These are phyloP conservation scores for Cyclostephanos tholiformis DNA, from an alignment of 108 stramenopile genomes.

Conservation along the genomic window DNA sequence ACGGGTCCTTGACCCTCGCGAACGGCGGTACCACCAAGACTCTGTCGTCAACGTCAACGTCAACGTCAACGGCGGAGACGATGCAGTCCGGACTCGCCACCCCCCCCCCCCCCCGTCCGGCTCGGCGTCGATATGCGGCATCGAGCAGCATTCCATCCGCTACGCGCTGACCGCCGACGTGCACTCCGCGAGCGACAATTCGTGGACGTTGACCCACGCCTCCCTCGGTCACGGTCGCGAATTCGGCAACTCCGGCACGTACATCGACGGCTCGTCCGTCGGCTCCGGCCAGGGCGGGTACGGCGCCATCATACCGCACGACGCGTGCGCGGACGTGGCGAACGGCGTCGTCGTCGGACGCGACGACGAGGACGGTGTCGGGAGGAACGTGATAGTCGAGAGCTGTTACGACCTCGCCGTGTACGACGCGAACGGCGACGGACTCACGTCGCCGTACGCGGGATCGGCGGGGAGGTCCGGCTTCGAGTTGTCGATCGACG, in stretches of 20 bases:
- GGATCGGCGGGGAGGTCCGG: slow-evolving; percentile 11
- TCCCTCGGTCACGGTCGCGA: neutral
- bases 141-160: slow-evolving; percentile 12
- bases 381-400: neutral
- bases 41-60: neutral
- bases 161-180: slow-evolving; percentile 18
- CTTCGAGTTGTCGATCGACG: slow-evolving; percentile 8
- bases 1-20: neutral
- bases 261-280: slow-evolving; percentile 3
- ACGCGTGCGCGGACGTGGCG: neutral
- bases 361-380: neutral
- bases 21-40: neutral
- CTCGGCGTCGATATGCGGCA: neutral
- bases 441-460: slow-evolving; percentile 12
- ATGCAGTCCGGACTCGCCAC: too few species aligned
- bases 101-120: neutral
- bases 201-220: slow-evolving; percentile 6
- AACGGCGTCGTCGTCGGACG: neutral
- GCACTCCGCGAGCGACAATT: slow-evolving; percentile 20
- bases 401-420: slow-evolving; percentile 18
- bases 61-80: neutral
- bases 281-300: neutral
- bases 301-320: slow-evolving; percentile 17
- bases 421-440: slow-evolving; percentile 28
- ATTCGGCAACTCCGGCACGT: neutral